Percentiles rank a stretch among this genome's conserved stretches.
phyloP scores from a whole-genome alignment of 129 eudicot genomes.

The Escallonia rubra region DNA sequence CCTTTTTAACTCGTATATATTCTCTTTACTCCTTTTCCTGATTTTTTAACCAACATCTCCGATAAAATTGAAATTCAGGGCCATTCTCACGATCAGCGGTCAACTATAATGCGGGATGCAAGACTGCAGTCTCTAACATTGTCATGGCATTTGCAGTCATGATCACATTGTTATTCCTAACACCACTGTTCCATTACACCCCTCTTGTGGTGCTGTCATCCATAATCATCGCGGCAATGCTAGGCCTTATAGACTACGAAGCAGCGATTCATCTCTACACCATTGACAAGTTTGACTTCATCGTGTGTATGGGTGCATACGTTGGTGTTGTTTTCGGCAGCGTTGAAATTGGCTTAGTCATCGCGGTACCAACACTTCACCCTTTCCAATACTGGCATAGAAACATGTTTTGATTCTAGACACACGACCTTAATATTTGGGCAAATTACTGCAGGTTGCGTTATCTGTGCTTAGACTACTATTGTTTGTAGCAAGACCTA shows the following conservation, averaged over 20 bases:
- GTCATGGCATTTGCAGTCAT: constrained; percentile 89
- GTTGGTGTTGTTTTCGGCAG: constrained; percentile 82
- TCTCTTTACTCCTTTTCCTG: too few species aligned
- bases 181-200: constrained; percentile 82
- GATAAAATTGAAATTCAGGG: constrained; percentile 31
- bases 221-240: constrained; percentile 84
- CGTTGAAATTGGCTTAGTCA: constrained; percentile 69
- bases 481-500: constrained; percentile 70
- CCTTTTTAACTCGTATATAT: too few species aligned
- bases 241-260: constrained; percentile 85
- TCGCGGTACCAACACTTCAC: constrained; percentile 48
- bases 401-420: too few species aligned
- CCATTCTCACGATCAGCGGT: constrained; percentile 98
- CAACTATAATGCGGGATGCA: constrained; percentile 93
- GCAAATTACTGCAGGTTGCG: constrained; percentile 47
- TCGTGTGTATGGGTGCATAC: constrained; percentile 82
- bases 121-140: constrained; percentile 88
- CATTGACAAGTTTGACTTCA: constrained; percentile 84
- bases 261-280: constrained; percentile 84
- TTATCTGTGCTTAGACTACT: constrained; percentile 70
- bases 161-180: constrained; percentile 66
- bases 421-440: too few species aligned
- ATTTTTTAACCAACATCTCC: too few species aligned
- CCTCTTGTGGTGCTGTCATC: constrained; percentile 81
- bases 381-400: neutral